phyloP scores from a whole-genome alignment of 2,329 filamentous ascomycete genomes.

The Aureobasidium sp. region DNA sequence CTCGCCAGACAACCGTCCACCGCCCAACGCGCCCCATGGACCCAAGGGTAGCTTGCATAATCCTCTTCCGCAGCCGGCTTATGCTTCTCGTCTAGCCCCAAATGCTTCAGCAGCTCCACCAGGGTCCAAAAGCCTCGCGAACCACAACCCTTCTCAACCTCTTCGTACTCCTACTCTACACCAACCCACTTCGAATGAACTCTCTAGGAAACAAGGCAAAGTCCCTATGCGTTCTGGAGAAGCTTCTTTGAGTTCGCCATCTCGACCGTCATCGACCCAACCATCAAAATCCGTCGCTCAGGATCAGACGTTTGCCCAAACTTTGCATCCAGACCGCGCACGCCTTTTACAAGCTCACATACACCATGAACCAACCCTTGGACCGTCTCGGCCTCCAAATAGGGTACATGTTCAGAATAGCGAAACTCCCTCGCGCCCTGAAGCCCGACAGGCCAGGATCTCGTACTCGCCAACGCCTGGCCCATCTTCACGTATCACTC shows the following conservation, averaged over 20 bases:
- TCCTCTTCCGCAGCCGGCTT: no score
- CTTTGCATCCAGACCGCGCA: no score
- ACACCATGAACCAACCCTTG: no score
- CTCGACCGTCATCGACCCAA: not conserved
- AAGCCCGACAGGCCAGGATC: not conserved
- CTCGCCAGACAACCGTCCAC: not conserved
- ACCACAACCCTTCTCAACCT: not conserved
- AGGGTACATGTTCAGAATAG: not conserved
- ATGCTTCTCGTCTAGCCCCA: no score
- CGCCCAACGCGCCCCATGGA: not conserved
- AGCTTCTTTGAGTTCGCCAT: not conserved
- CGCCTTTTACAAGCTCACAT: no score
- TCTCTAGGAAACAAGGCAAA: not conserved
- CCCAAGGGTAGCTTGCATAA: no score
- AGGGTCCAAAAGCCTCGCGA: not conserved
- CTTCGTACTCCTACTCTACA: not conserved
- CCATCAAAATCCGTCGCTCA: not conserved
- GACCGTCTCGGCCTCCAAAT: not conserved
- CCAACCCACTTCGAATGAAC: not conserved
- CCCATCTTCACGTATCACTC: not conserved
- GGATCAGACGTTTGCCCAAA: no score
- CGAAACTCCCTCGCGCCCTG: not conserved
- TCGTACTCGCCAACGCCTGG: not conserved
- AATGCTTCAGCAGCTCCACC: not conserved
- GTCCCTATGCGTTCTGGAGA: not conserved